A percentile compares a stretch with the other conserved stretches of the same genome.
Evolutionary conservation across 768 basidiomycete genomes (phyloP).

Genomic region (Tephrocybe sp.): DNA sequence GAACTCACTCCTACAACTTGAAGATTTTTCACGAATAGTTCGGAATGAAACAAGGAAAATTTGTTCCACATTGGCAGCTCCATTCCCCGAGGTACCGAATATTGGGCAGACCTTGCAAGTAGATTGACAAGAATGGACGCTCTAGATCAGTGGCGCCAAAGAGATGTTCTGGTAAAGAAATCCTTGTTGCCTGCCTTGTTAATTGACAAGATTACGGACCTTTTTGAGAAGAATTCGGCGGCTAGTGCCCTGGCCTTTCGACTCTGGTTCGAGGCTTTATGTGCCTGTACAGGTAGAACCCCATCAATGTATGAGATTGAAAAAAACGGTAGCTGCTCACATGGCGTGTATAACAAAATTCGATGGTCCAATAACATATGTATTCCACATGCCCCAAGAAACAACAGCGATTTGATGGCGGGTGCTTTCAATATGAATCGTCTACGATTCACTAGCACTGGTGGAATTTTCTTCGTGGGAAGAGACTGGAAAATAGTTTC

Average conservation of each 20-base stretch:
- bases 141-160: slow-evolving; percentile 13
- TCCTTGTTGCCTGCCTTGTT: background rate
- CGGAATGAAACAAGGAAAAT: background rate
- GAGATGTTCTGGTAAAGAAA: background rate
- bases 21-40: background rate
- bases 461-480: too few relatives aligned
- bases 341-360: too few relatives aligned
- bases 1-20: background rate
- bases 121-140: background rate
- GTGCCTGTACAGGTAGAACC: background rate
- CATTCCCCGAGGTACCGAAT: slow-evolving; percentile 7
- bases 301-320: too few relatives aligned
- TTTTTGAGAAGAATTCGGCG: background rate
- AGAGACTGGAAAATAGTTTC: too few relatives aligned
- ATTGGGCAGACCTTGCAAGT: background rate
- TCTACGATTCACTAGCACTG: too few relatives aligned
- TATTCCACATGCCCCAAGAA: too few relatives aligned
- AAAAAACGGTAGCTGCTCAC: too few relatives aligned
- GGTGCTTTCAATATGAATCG: too few relatives aligned
- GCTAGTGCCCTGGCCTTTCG: too few relatives aligned
- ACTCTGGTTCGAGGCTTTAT: background rate
- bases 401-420: too few relatives aligned
- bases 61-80: too few relatives aligned
- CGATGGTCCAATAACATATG: too few relatives aligned
- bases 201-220: slow-evolving; percentile 1